phyloP scores from a whole-genome alignment of 2,329 filamentous ascomycete genomes.

The Colletotrichum tabaci region DNA sequence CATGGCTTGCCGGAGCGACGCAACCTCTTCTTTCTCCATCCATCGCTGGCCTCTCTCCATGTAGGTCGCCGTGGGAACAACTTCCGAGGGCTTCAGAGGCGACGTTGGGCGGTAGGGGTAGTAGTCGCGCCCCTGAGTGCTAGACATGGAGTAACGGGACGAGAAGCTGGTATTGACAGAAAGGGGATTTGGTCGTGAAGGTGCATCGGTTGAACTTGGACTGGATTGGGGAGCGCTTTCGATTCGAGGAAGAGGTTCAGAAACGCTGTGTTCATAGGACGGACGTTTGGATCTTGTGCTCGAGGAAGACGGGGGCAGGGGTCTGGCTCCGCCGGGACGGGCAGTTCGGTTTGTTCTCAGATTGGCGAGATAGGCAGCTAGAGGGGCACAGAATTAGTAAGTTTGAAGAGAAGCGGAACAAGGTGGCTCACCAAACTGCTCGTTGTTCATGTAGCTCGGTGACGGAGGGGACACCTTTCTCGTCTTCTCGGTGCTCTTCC shows the following conservation, averaged over 20 bases:
- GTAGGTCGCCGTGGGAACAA: constrained; percentile 78
- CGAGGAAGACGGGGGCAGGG: constrained; percentile 61
- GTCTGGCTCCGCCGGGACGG: constrained; percentile 80
- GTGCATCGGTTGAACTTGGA: constrained; percentile 36
- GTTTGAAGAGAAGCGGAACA: constrained; percentile 3
- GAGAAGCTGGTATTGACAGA: constrained; percentile 57
- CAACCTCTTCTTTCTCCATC: constrained; percentile 86
- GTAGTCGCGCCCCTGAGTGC: constrained; percentile 65
- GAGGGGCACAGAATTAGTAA: constrained; percentile 17
- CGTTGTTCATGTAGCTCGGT: constrained; percentile 75
- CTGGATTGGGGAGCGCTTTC: constrained; percentile 25
- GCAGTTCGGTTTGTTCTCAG: constrained; percentile 78
- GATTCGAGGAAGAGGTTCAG: constrained; percentile 39
- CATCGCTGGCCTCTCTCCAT: constrained; percentile 81
- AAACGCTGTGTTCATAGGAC: constrained; percentile 49
- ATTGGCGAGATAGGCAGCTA: constrained; percentile 58
- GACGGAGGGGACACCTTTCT: constrained; percentile 74
- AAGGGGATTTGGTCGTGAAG: constrained; percentile 38
- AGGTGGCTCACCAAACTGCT: constrained; percentile 72
- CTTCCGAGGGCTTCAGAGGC: constrained; percentile 70
- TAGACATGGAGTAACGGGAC: constrained; percentile 65
- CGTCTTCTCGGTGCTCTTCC: constrained; percentile 55
- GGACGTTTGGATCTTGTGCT: constrained; percentile 53
- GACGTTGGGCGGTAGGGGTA: constrained; percentile 60
- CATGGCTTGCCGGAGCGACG: constrained; percentile 79